Conservation (phyloP, 2,329 filamentous ascomycete genomes). For the Diaporthe capsici region DNA sequence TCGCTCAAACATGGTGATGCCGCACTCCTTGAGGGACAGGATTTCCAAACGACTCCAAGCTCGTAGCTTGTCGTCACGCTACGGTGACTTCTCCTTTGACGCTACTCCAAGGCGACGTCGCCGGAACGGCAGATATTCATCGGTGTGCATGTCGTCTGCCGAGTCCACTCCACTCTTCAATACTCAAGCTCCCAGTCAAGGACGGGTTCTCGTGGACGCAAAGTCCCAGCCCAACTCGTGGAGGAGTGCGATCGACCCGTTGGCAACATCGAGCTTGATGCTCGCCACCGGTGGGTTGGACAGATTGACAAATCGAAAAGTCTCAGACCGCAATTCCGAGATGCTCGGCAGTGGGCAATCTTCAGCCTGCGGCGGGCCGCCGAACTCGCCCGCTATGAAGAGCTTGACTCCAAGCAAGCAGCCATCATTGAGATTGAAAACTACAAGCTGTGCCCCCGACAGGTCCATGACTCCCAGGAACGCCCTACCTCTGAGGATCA, state of each 20-base stretch:
- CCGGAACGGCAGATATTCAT: slow-evolving; percentile 5
- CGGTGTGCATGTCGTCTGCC: slow-evolving; percentile 16
- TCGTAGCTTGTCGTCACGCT: neutral
- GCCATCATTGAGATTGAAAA: neutral
- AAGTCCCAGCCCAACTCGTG: neutral
- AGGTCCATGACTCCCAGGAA: neutral
- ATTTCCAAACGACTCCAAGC: neutral
- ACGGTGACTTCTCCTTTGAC: slow-evolving; percentile 12
- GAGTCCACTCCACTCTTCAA: slow-evolving; percentile 14
- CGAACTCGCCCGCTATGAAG: neutral
- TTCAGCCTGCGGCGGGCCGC: neutral
- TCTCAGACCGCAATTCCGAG: neutral
- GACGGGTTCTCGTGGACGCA: neutral
- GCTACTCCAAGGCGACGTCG: neutral
- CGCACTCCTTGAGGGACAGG: slow-evolving; percentile 5
- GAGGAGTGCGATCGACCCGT: slow-evolving; percentile 11
- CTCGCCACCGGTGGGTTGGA: slow-evolving; percentile 5
- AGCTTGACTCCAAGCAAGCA: neutral
- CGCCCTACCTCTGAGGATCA: neutral
- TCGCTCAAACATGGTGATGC: slow-evolving; percentile 1
- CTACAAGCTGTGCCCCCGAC: too few relatives aligned
- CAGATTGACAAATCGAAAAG: neutral
- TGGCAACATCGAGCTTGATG: neutral
- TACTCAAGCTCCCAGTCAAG: neutral
- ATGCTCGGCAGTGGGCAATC: neutral